Conservation (phyloP, 2,329 filamentous ascomycete genomes). For the Alternaria rosae region DNA sequence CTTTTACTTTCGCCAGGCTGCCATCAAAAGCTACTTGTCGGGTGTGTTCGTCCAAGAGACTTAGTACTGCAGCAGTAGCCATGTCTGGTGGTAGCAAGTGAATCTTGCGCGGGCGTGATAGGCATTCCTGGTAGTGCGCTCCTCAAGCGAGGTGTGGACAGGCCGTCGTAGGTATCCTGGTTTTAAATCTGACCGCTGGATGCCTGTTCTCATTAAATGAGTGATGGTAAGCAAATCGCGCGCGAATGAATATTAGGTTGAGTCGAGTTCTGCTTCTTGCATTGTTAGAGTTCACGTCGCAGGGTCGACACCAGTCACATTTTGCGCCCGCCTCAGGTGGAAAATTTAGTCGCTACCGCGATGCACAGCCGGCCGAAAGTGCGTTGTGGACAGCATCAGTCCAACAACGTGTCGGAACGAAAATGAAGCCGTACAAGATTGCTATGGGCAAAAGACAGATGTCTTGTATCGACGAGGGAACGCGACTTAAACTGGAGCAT, state of each 20-base stretch:
- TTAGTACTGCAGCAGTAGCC: constrained; percentile 29
- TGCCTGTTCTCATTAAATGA: neutral
- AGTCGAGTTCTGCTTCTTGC: neutral
- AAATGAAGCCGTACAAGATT: neutral
- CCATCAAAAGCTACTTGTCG: constrained; percentile 31
- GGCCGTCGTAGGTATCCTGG: neutral
- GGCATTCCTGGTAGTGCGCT: neutral
- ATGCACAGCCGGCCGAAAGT: neutral
- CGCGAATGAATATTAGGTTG: neutral
- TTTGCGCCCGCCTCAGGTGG: constrained; percentile 1
- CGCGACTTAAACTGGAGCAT: too few species aligned
- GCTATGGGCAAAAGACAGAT: neutral
- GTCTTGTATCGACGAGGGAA: neutral
- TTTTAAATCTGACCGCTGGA: neutral
- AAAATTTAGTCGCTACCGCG: constrained; percentile 15
- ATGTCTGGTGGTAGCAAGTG: neutral
- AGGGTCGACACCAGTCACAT: constrained; percentile 8
- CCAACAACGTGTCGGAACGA: neutral
- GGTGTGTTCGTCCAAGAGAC: constrained; percentile 30
- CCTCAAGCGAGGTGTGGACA: neutral
- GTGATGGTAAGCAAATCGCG: neutral
- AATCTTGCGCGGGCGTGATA: neutral
- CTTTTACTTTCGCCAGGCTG: constrained; percentile 29
- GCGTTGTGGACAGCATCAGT: neutral
- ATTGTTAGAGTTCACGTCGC: neutral